Evolutionary conservation across 768 basidiomycete genomes (phyloP).

Genomic region (Sporobolomyces phaffii): DNA sequence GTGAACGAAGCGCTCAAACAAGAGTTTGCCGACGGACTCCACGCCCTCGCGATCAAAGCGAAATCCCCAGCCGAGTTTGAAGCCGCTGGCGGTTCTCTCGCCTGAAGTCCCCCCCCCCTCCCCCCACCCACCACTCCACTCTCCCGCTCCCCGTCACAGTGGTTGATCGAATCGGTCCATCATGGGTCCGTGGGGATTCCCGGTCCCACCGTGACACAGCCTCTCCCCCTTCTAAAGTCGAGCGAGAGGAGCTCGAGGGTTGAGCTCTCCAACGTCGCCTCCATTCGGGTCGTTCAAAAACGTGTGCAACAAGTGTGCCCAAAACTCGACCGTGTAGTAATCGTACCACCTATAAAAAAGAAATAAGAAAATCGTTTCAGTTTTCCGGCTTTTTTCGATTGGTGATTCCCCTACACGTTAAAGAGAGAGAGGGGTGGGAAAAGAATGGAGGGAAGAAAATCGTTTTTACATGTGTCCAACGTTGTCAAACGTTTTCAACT

Average conservation of each 20-base stretch:
- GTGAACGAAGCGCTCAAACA: conserved; percentile 49
- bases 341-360: conserved; percentile 23
- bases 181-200: too few species aligned
- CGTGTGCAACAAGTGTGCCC: conserved; percentile 12
- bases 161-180: too few species aligned
- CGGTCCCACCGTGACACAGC: not conserved
- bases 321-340: conserved; percentile 8
- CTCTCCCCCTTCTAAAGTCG: not conserved
- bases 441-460: not conserved
- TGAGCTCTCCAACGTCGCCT: conserved; percentile 2
- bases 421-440: too few species aligned
- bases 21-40: conserved; percentile 49
- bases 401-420: too few species aligned
- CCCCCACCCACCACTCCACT: too few species aligned
- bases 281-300: conserved; percentile 19
- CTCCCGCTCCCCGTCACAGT: not conserved
- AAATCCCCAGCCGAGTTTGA: conserved; percentile 47
- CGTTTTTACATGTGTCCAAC: conserved; percentile 23
- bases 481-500: conserved; percentile 26
- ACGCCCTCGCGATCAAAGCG: conserved; percentile 49
- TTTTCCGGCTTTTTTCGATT: too few species aligned
- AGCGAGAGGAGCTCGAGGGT: not conserved
- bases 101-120: too few species aligned
- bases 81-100: conserved; percentile 4
- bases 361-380: too few species aligned